These are phyloP conservation scores for Syzygium aromaticum DNA, from an alignment of 345 rosid genomes.

Conservation along the genomic window DNA sequence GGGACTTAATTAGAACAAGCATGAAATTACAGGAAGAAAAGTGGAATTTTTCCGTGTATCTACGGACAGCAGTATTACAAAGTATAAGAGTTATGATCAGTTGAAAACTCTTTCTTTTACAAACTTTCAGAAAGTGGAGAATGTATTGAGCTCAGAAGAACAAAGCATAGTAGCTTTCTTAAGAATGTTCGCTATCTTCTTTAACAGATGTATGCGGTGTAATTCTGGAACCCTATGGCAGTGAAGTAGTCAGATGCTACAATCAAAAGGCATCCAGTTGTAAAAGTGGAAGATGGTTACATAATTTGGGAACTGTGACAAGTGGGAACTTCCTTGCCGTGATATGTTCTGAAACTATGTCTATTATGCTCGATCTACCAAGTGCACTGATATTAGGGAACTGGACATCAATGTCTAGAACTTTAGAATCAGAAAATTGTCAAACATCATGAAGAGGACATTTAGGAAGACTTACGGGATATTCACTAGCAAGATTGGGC, in stretches of 20 bases:
- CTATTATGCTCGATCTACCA: not conserved
- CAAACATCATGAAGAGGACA: not conserved
- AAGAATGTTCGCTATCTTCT: not conserved
- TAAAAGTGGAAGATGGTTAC: not conserved
- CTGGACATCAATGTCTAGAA: not conserved
- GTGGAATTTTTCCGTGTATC: not conserved
- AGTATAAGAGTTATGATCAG: not conserved
- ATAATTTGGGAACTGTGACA: not conserved
- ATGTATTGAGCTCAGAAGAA: not conserved
- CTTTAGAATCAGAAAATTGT: not conserved
- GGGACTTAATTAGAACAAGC: not conserved
- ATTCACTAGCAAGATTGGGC: slow-evolving; percentile 99
- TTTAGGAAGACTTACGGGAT: slow-evolving; percentile 52
- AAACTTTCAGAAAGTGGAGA: not conserved
- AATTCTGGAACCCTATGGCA: not conserved
- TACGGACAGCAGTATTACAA: not conserved
- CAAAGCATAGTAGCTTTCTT: not conserved
- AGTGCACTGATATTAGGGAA: not conserved
- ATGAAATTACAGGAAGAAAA: not conserved
- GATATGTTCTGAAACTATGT: not conserved
- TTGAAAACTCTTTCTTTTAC: not conserved
- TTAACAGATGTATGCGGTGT: not conserved
- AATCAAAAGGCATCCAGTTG: not conserved
- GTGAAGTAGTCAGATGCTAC: not conserved
- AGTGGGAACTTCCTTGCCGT: not conserved